A percentile compares a stretch with the other conserved stretches of the same genome.
These are phyloP conservation scores for Myochromella boudieri DNA, from an alignment of 768 basidiomycete genomes.

Conservation along the genomic window DNA sequence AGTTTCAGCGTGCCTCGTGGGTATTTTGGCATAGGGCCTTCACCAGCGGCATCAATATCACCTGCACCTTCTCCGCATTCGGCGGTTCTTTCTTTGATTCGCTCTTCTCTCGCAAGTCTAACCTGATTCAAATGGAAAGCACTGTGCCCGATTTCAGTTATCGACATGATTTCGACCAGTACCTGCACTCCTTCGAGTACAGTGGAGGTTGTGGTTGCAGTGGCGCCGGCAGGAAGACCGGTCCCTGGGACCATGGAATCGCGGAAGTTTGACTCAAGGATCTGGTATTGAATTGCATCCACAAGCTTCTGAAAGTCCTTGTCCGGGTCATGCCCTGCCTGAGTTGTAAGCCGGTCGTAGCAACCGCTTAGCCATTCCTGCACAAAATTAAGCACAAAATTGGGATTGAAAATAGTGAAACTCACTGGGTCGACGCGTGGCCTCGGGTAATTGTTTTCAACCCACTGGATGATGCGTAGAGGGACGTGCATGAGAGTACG, in stretches of 20 bases:
- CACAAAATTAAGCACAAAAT: background rate
- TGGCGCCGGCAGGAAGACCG: constrained; percentile 55
- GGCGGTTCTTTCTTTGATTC: constrained; percentile 60
- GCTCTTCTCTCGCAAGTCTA: constrained; percentile 61
- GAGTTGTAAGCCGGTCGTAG: constrained; percentile 58
- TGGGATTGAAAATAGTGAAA: background rate
- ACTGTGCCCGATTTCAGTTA: constrained; percentile 85
- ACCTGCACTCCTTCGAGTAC: constrained; percentile 40
- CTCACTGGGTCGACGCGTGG: constrained; percentile 66
- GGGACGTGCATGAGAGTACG: constrained; percentile 31
- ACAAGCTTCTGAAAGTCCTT: constrained; percentile 52
- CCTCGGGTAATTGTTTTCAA: constrained; percentile 53
- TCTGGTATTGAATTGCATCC: constrained; percentile 57
- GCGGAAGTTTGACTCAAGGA: constrained; percentile 67
- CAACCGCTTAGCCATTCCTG: constrained; percentile 81
- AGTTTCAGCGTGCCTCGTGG: constrained; percentile 78
- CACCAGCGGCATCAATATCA: constrained; percentile 61
- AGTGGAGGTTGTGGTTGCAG: constrained; percentile 30
- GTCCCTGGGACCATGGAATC: constrained; percentile 75
- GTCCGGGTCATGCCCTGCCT: constrained; percentile 45
- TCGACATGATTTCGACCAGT: constrained; percentile 71
- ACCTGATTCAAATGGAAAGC: constrained; percentile 79
- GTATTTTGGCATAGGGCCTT: constrained; percentile 80
- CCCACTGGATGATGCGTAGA: constrained; percentile 47
- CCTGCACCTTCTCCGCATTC: constrained; percentile 54